Conservation (phyloP, 2,329 filamentous ascomycete genomes). For the Aspergillus neoniger region DNA sequence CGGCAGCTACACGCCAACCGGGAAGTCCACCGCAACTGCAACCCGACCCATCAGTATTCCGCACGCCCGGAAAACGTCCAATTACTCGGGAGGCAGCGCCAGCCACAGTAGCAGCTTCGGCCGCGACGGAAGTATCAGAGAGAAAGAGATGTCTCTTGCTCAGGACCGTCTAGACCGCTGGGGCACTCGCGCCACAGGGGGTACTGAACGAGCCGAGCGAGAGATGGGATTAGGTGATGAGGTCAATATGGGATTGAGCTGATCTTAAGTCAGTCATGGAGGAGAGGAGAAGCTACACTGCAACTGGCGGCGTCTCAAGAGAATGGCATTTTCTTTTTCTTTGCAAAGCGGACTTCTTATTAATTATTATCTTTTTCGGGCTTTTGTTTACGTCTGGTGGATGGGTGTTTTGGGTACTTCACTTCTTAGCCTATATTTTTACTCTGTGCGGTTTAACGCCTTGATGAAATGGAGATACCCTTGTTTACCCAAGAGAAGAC, state of each 20-base stretch:
- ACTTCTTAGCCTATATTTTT: background rate
- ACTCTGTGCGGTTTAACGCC: background rate
- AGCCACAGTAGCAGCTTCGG: constrained; percentile 22
- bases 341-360: background rate
- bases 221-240: constrained; percentile 83
- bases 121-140: constrained; percentile 35
- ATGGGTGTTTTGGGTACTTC: background rate
- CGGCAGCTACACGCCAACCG: constrained; percentile 14
- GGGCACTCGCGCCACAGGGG: constrained; percentile 56
- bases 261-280: constrained; percentile 21
- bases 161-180: constrained; percentile 55
- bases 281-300: background rate
- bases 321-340: constrained; percentile 3
- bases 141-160: constrained; percentile 41
- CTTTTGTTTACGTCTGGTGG: background rate
- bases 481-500: background rate
- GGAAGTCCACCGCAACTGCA: constrained; percentile 14
- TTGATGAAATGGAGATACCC: constrained; percentile 10
- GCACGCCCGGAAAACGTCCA: constrained; percentile 30
- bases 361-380: background rate
- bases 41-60: constrained; percentile 37
- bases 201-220: constrained; percentile 51
- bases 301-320: background rate
- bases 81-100: constrained; percentile 22
- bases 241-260: constrained; percentile 79